Base-by-base conservation (phyloP, 345 rosid species). In the Noccaea caerulescens region DNA sequence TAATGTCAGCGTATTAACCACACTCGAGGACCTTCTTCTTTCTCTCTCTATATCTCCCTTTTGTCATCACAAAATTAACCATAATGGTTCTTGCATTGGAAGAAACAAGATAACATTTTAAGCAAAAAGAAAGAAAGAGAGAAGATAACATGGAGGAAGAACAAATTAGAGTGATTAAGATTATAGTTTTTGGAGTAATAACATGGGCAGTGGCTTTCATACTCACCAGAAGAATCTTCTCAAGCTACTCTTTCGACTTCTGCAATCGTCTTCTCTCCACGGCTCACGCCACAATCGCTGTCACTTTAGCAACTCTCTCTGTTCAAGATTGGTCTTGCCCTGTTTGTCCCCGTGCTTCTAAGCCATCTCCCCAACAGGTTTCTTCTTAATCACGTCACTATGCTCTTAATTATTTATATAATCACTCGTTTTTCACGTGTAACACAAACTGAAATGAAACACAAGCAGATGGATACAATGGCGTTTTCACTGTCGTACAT, bases 271-370 rank as follows among this genome's bases (percentile, higher is more conserved):
- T 83, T 27, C 89, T 93, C 37, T 91, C 97, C 0, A 80, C 87
- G 1, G 39, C 72, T 38, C 98, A 91, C 14, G 96, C 94, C 1
- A 63, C 63, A 25, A 16, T 83, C 4, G 94, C 88, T 12, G 90
- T 93, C 14, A 65, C 68, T 7, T 81, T 89, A 56, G 90, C 97
- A 63, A 71, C 88, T 1, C 80, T 82, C 58, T 81, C 96, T 1
- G 90, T 93, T 52, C 66, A 85, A 80, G 83, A 88, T 68, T 88
- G 94, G 98, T 79, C 76, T 34, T 86, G 90, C 59, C 99, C 97
- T 0, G 74, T 89, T 71, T 86, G 86, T 58, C 95, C 96, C 2
- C 68, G 38, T 77, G 94, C 90, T 69, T 82, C 98, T 9, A 63
- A 71, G 33, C 81, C 92, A 27, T 82, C 93, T 13, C 84, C 72